Conservation (phyloP, 495 filamentous ascomycete genomes). For the Eremomyces bilateralis region DNA sequence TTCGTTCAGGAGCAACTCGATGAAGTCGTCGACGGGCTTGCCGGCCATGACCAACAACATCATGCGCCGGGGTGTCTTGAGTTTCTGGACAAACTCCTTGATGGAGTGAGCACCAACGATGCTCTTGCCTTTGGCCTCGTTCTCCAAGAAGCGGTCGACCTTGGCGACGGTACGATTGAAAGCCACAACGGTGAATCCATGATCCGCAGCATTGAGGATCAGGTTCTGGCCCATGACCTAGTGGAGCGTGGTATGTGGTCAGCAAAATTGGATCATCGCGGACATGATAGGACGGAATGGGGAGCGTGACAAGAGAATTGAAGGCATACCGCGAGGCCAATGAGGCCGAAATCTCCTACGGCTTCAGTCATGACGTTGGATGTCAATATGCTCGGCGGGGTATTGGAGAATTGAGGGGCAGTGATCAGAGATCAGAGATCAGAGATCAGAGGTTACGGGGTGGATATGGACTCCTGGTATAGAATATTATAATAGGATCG, state of each 20-base stretch:
- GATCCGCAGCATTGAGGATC: conserved; percentile 64
- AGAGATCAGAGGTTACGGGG: no score
- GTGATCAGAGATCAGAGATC: no score
- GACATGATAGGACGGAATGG: no score
- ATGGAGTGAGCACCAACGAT: conserved; percentile 85
- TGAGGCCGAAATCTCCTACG: conserved; percentile 87
- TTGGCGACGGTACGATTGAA: conserved; percentile 97
- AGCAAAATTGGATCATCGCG: no score
- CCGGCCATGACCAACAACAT: conserved; percentile 98
- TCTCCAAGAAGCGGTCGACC: conserved; percentile 18
- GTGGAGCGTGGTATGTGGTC: no score
- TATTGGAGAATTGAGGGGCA: no score
- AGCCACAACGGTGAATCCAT: conserved; percentile 73
- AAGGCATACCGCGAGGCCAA: conserved; percentile 98
- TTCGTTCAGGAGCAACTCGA: conserved; percentile 56
- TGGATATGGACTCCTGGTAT: no score
- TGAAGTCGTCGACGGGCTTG: conserved; percentile 95
- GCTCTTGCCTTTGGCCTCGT: conserved; percentile 42
- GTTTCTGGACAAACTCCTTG: conserved; percentile 82
- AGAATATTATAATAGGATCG: no score
- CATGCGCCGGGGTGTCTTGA: conserved; percentile 87
- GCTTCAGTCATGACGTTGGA: no score
- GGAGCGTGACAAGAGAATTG: no score
- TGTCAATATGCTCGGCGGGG: no score
- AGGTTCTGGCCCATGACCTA: conserved; percentile 92